Evolutionary conservation across 1,284 basidiomycete genomes (phyloP).

Genomic region (Melampsora larici-populina): DNA sequence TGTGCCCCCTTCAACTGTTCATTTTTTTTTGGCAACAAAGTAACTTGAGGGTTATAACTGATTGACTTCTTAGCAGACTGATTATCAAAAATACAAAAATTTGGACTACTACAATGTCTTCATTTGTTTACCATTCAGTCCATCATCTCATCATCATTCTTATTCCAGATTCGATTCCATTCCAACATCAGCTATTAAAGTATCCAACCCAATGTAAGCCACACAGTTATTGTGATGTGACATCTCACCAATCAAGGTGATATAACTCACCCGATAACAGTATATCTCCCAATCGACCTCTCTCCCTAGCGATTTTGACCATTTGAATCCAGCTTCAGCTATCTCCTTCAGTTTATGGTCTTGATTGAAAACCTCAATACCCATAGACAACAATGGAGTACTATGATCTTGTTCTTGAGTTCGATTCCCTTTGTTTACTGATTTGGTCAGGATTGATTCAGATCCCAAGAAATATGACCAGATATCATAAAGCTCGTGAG

Average conservation of each 20-base stretch:
- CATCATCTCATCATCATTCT: not conserved
- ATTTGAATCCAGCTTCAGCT: not conserved
- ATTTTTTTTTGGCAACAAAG: too few relatives aligned
- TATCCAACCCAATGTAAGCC: not conserved
- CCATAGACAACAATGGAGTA: not conserved
- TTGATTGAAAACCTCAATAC: not conserved
- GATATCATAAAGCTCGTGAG: constrained; percentile 24
- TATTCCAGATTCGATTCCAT: constrained; percentile 39
- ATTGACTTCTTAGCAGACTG: too few relatives aligned
- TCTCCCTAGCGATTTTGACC: constrained; percentile 10
- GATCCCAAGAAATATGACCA: constrained; percentile 23
- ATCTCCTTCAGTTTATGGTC: constrained; percentile 12
- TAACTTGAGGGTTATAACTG: too few relatives aligned
- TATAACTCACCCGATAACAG: constrained; percentile 23
- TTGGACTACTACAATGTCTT: too few relatives aligned
- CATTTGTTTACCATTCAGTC: too few relatives aligned
- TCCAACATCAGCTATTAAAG: constrained; percentile 19
- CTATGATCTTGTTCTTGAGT: not conserved
- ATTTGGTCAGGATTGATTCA: too few relatives aligned
- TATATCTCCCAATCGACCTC: constrained; percentile 39
- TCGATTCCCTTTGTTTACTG: not conserved
- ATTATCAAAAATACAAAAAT: too few relatives aligned
- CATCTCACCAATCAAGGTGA: not conserved
- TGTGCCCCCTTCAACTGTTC: too few relatives aligned
- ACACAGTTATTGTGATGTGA: not conserved